Evolutionary conservation across 225 moss, liverwort and hornwort species (phyloP).

Genomic region (Pseudoscleropodium purum): DNA sequence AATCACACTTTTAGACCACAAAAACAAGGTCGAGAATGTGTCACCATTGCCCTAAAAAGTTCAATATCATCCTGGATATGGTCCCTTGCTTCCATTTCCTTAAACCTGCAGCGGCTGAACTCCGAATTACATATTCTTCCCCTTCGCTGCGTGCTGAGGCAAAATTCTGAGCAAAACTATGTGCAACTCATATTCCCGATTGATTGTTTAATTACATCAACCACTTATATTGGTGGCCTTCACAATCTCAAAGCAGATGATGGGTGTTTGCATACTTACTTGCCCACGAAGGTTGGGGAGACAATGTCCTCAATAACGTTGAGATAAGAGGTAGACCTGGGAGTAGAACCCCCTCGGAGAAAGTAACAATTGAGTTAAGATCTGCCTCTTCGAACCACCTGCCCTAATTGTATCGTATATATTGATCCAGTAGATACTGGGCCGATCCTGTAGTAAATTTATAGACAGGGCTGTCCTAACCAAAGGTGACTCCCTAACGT

Average conservation of each 20-base stretch:
- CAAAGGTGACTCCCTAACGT: not conserved
- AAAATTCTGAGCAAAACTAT: not conserved
- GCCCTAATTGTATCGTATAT: not conserved
- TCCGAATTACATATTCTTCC: not conserved
- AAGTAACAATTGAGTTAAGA: not conserved
- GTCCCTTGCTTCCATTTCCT: not conserved
- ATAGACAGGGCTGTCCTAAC: not conserved
- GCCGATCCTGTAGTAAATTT: not conserved
- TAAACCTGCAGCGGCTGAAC: not conserved
- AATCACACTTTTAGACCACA: not conserved
- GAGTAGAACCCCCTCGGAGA: not conserved
- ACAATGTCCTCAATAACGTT: not conserved
- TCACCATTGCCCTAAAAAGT: not conserved
- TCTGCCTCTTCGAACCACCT: slow-evolving; percentile 13
- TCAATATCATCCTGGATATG: not conserved
- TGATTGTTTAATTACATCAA: not conserved
- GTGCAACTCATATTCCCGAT: not conserved
- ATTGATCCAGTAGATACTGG: not conserved
- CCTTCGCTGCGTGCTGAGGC: not conserved
- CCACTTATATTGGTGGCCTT: not conserved
- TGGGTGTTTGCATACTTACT: not conserved
- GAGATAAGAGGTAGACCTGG: not conserved
- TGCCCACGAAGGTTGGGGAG: not conserved
- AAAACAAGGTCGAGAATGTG: not conserved
- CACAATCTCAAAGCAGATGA: not conserved